Evolutionary conservation across 495 filamentous ascomycete species (phyloP).

Genomic region (Tuber indicum): DNA sequence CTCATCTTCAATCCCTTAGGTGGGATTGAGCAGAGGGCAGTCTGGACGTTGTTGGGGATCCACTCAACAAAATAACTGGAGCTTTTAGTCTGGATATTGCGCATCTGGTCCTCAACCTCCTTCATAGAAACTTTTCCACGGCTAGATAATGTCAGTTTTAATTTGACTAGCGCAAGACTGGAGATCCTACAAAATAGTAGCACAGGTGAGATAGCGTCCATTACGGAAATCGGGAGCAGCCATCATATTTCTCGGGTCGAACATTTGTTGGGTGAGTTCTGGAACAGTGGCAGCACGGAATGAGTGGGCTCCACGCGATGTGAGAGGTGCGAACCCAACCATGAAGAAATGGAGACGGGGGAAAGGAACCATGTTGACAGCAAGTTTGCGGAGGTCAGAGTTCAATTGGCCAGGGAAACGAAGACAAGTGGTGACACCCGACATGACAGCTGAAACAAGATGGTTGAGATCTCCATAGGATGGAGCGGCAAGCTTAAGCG

Average conservation of each 20-base stretch:
- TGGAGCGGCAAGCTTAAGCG: slow-evolving; percentile 93
- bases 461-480: slow-evolving; percentile 99
- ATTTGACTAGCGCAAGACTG: neutral
- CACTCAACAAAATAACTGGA: slow-evolving; percentile 99
- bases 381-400: slow-evolving; percentile 98
- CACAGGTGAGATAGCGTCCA: slow-evolving; percentile 97
- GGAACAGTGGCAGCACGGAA: slow-evolving; percentile 97
- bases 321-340: slow-evolving; percentile 98
- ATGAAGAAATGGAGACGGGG: slow-evolving; percentile 99
- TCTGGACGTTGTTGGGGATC: slow-evolving; percentile 99
- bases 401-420: slow-evolving; percentile 99
- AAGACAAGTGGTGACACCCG: slow-evolving; percentile 94
- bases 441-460: slow-evolving; percentile 99
- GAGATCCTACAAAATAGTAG: slow-evolving; percentile 73
- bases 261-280: slow-evolving; percentile 99
- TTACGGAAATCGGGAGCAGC: slow-evolving; percentile 99
- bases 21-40: slow-evolving; percentile 96
- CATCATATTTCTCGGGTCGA: slow-evolving; percentile 99
- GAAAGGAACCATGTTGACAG: slow-evolving; percentile 99
- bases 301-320: slow-evolving; percentile 83
- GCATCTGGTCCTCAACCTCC: slow-evolving; percentile 99
- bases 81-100: slow-evolving; percentile 99
- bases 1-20: slow-evolving; percentile 98
- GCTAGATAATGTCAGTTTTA: slow-evolving; percentile 49
- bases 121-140: slow-evolving; percentile 99